Percentiles rank a stretch among this genome's conserved stretches.
Conservation (phyloP, 2,329 filamentous ascomycete genomes). For the Ascochyta rabiei region DNA sequence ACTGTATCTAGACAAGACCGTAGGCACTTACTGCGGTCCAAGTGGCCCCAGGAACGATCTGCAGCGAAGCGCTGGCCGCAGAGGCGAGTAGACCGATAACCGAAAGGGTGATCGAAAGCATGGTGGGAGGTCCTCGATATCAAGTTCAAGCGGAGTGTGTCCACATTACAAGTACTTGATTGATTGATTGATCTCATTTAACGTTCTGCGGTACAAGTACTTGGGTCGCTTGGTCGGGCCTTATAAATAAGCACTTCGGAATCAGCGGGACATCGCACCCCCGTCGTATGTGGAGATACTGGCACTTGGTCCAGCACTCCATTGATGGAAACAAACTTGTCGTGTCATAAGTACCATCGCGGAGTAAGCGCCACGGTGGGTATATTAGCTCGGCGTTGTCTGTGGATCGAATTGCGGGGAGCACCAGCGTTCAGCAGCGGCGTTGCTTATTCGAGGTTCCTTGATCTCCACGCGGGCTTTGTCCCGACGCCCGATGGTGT, state of each 20-base stretch:
- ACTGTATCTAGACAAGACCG: too few species aligned
- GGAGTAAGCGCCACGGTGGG: slow-evolving; percentile 7
- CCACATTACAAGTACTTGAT: neutral
- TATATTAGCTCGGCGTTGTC: slow-evolving; percentile 18
- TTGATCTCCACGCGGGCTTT: neutral
- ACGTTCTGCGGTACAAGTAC: too few species aligned
- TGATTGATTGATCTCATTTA: too few species aligned
- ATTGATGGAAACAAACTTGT: slow-evolving; percentile 18
- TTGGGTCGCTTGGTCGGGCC: neutral
- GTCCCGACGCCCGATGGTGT: slow-evolving; percentile 12
- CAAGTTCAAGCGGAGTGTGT: neutral
- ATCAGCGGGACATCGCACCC: neutral
- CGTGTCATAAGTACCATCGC: slow-evolving; percentile 19
- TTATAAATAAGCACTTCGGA: neutral
- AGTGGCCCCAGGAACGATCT: slow-evolving; percentile 49
- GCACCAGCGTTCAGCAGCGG: slow-evolving; percentile 16
- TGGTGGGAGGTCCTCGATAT: slow-evolving; percentile 12
- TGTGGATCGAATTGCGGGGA: slow-evolving; percentile 24
- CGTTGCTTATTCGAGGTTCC: slow-evolving; percentile 16
- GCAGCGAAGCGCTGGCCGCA: slow-evolving; percentile 38
- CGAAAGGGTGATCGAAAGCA: slow-evolving; percentile 25
- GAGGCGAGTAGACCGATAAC: slow-evolving; percentile 25
- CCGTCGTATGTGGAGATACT: neutral
- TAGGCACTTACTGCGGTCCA: slow-evolving; percentile 43
- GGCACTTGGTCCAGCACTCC: neutral